Percentiles rank a stretch among this genome's conserved stretches.
phyloP scores from a whole-genome alignment of 495 filamentous ascomycete genomes.

The Symbiotaphrina buchneri region DNA sequence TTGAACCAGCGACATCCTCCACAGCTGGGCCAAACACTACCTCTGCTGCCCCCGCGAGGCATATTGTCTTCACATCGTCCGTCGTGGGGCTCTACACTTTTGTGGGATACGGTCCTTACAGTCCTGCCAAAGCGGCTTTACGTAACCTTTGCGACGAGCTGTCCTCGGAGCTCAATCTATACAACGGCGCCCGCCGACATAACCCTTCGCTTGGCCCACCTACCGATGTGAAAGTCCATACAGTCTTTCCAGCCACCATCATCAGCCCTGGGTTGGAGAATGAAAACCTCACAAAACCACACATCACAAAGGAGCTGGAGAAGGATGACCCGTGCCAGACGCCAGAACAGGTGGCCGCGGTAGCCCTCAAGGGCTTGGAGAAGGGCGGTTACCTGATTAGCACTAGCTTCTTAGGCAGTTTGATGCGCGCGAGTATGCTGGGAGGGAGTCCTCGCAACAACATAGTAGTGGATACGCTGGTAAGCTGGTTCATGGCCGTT shows the following conservation, averaged over 20 bases:
- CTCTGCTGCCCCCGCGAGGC: slow-evolving; percentile 25
- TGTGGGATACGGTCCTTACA: slow-evolving; percentile 69
- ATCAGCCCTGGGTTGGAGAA: slow-evolving; percentile 46
- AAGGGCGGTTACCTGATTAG: slow-evolving; percentile 56
- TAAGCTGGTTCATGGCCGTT: slow-evolving; percentile 28
- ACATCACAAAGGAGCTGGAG: slow-evolving; percentile 60
- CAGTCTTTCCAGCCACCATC: slow-evolving; percentile 73
- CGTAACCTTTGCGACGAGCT: slow-evolving; percentile 65
- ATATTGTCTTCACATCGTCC: slow-evolving; percentile 76
- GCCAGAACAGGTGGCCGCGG: slow-evolving; percentile 49
- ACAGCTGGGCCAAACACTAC: slow-evolving; percentile 9
- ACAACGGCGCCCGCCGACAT: slow-evolving; percentile 37
- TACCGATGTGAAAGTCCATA: slow-evolving; percentile 52
- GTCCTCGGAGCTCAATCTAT: slow-evolving; percentile 63
- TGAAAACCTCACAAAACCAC: slow-evolving; percentile 67
- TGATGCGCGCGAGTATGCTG: slow-evolving; percentile 38
- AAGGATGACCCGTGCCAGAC: slow-evolving; percentile 59
- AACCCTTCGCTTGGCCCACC: slow-evolving; percentile 17
- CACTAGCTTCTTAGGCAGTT: slow-evolving; percentile 39
- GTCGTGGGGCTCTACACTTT: slow-evolving; percentile 52
- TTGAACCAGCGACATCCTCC: slow-evolving; percentile 20
- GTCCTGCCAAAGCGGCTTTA: slow-evolving; percentile 68
- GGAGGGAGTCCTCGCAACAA: slow-evolving; percentile 35
- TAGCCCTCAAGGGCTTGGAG: slow-evolving; percentile 53
- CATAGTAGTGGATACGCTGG: slow-evolving; percentile 35